Evolutionary conservation across 371 early-diverging fungal genomes (phyloP).

Genomic region (Phascolomyces articulosus): DNA sequence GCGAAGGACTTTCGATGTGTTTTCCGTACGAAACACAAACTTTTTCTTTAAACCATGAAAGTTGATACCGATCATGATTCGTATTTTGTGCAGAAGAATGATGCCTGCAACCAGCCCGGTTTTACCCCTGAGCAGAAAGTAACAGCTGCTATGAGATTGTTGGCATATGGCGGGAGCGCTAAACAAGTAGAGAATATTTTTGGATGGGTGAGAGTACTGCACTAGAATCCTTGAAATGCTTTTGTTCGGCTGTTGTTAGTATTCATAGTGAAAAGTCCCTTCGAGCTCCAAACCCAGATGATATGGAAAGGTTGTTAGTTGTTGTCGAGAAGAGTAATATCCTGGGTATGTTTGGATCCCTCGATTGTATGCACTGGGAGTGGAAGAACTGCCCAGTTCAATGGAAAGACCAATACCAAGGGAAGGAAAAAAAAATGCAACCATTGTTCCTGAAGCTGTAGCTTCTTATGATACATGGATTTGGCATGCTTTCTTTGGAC

Average conservation of each 20-base stretch:
- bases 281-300: not conserved
- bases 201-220: not conserved
- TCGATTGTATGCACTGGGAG: constrained; percentile 7
- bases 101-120: not conserved
- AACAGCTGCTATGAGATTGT: constrained; percentile 3
- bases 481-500: not conserved
- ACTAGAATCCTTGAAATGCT: not conserved
- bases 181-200: not conserved
- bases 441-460: constrained; percentile 3
- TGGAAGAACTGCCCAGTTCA: constrained; percentile 5
- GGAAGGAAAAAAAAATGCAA: not conserved
- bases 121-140: not conserved
- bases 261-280: not conserved
- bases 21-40: not conserved
- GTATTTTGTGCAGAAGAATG: not conserved
- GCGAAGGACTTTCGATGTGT: not conserved
- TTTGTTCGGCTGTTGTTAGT: not conserved
- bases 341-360: not conserved
- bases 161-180: not conserved
- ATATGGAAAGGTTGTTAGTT: not conserved
- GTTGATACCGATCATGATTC: not conserved
- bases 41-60: not conserved
- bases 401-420: not conserved
- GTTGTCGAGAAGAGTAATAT: not conserved
- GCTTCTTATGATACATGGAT: constrained; percentile 1